Conservation (phyloP, 1,139 yeast genomes). For the Taphrina deformans region DNA sequence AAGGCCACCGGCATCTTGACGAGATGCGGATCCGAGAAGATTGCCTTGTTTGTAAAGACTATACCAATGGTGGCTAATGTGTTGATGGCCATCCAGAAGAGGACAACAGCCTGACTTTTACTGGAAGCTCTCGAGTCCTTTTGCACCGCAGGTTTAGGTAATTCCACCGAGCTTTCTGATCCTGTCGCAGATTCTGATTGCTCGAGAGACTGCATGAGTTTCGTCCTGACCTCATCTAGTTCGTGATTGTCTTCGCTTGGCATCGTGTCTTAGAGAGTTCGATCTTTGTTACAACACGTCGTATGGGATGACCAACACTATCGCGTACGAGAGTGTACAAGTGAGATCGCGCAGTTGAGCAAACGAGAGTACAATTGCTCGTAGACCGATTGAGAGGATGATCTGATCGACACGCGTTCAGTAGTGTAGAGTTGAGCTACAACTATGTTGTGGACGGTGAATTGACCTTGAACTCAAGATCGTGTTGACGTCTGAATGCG, state of each 20-base stretch:
- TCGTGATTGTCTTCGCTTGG: slow-evolving; percentile 21
- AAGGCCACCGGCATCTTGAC: slow-evolving; percentile 30
- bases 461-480: too few relatives aligned
- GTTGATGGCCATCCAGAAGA: slow-evolving; percentile 31
- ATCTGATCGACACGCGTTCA: too few relatives aligned
- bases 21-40: slow-evolving; percentile 28
- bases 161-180: slow-evolving; percentile 5
- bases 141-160: slow-evolving; percentile 25
- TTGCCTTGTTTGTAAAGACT: slow-evolving; percentile 33
- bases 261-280: background rate
- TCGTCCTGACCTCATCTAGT: slow-evolving; percentile 27
- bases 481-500: too few relatives aligned
- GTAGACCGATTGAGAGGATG: too few relatives aligned
- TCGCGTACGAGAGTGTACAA: too few relatives aligned
- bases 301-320: too few relatives aligned
- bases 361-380: background rate
- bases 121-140: background rate
- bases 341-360: background rate
- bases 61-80: slow-evolving; percentile 32
- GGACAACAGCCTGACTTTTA: slow-evolving; percentile 22
- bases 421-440: too few relatives aligned
- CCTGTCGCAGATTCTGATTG: background rate
- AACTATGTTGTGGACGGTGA: too few relatives aligned
- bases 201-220: slow-evolving; percentile 31
- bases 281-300: too few relatives aligned